These are phyloP conservation scores for Pinus tabuliformis DNA, from an alignment of 75 land plant species.

Conservation along the genomic window DNA sequence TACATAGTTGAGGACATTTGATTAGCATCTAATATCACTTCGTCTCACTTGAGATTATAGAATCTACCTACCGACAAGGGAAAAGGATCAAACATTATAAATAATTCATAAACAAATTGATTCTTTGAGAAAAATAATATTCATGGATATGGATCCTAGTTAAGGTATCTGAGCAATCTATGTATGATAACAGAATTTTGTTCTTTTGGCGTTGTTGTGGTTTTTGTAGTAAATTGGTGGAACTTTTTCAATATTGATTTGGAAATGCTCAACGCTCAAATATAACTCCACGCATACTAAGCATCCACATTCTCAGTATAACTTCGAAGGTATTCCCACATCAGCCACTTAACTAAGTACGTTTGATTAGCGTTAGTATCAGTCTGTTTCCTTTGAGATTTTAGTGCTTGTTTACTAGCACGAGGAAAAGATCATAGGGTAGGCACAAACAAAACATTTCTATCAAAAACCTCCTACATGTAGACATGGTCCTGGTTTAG, in stretches of 20 bases:
- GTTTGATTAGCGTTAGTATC: too few species aligned
- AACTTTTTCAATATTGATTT: background rate
- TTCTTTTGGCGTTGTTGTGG: background rate
- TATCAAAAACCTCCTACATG: too few species aligned
- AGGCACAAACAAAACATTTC: too few species aligned
- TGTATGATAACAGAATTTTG: background rate
- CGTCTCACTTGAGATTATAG: background rate
- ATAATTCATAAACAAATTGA: too few species aligned
- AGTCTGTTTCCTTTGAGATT: too few species aligned
- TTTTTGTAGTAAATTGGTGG: background rate
- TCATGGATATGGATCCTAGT: too few species aligned
- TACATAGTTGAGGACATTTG: too few species aligned
- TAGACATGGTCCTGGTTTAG: too few species aligned
- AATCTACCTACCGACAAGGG: background rate
- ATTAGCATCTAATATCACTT: too few species aligned
- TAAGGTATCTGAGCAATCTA: background rate
- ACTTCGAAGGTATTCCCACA: background rate
- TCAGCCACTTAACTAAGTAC: background rate
- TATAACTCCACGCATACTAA: background rate
- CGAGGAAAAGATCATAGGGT: too few species aligned
- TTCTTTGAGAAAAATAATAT: too few species aligned
- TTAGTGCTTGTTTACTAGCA: too few species aligned
- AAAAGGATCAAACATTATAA: background rate
- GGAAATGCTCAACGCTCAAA: background rate
- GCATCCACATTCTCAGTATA: background rate